These are phyloP conservation scores for Prunus yedoensis DNA, from an alignment of 331 rosid genomes.

Conservation along the genomic window DNA sequence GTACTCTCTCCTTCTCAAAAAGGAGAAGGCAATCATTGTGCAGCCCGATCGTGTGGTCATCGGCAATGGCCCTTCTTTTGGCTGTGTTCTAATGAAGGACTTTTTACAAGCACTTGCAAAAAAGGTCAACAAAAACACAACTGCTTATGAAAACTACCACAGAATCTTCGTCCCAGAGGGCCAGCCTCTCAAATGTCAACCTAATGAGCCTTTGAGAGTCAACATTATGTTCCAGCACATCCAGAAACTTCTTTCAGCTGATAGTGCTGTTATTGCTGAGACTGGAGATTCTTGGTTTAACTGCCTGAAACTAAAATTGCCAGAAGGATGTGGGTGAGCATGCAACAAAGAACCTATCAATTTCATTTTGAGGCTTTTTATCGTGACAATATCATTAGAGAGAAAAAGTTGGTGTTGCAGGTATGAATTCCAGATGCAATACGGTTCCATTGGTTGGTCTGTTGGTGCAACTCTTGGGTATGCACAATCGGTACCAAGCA, in stretches of 20 bases:
- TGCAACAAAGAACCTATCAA: not conserved
- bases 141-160: conserved; percentile 41
- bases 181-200: conserved; percentile 27
- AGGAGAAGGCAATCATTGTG: conserved; percentile 48
- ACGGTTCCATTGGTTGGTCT: conserved; percentile 55
- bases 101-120: conserved; percentile 42
- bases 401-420: conserved; percentile 42
- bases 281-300: conserved; percentile 60
- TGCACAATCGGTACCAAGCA: conserved; percentile 41
- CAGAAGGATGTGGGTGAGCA: conserved; percentile 47
- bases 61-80: conserved; percentile 47
- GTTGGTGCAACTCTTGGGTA: conserved; percentile 56
- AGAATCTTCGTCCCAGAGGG: conserved; percentile 44
- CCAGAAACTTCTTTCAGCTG: conserved; percentile 46
- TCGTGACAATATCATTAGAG: not conserved
- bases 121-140: conserved; percentile 34
- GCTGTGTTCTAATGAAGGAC: conserved; percentile 50
- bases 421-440: conserved; percentile 63
- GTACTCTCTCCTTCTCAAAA: conserved; percentile 46
- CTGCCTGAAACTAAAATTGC: conserved; percentile 45
- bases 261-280: conserved; percentile 44
- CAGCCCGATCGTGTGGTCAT: conserved; percentile 41
- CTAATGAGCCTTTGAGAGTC: conserved; percentile 46
- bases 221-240: conserved; percentile 44
- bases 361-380: not conserved